These are phyloP conservation scores for Xylaria sp. DNA, from an alignment of 2,329 filamentous ascomycete genomes.

Conservation along the genomic window DNA sequence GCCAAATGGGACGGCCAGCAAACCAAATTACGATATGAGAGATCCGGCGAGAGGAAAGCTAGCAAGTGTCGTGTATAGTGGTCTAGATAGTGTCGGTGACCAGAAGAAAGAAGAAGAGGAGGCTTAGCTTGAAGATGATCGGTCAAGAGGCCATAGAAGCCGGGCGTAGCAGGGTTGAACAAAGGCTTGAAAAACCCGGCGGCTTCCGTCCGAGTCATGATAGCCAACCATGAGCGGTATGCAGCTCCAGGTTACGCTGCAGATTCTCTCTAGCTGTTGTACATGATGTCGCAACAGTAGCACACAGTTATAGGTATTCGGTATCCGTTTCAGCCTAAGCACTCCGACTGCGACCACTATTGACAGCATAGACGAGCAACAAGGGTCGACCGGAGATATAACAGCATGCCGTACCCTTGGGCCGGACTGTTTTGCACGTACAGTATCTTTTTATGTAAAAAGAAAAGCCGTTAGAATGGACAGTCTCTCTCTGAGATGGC, in stretches of 20 bases:
- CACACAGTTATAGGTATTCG: constrained; percentile 3
- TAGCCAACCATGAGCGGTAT: constrained; percentile 23
- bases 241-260: constrained; percentile 20
- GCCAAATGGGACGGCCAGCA: constrained; percentile 5
- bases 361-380: neutral
- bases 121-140: constrained; percentile 9
- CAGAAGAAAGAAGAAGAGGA: neutral
- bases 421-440: neutral
- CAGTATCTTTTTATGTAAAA: neutral
- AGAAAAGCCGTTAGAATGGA: neutral
- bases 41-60: neutral
- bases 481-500: constrained; percentile 8
- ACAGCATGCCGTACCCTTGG: constrained; percentile 8
- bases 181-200: constrained; percentile 21
- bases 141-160: constrained; percentile 18
- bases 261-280: neutral
- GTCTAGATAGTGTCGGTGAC: constrained; percentile 28
- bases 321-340: constrained; percentile 32
- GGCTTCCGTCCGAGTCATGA: constrained; percentile 23
- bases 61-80: neutral
- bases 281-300: neutral
- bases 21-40: constrained; percentile 1
- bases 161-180: constrained; percentile 27
- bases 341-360: constrained; percentile 13
- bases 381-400: constrained; percentile 8